Conservation (phyloP, 192 early-diverging fungal genomes). For the Coemansia sp. region DNA sequence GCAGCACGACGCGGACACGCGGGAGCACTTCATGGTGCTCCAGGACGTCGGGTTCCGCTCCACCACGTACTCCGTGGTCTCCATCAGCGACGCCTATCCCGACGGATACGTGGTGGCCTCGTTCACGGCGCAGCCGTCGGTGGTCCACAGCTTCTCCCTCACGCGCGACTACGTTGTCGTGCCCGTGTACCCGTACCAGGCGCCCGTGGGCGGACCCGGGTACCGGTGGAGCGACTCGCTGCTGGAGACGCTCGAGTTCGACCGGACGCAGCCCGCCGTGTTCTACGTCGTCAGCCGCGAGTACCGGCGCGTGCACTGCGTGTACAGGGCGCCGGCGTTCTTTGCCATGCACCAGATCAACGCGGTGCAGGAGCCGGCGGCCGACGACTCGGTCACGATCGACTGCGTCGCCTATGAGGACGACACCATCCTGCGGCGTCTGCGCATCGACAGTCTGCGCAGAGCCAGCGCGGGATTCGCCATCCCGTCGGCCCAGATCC, state of each 20-base stretch:
- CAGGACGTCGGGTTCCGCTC: slow-evolving; percentile 71
- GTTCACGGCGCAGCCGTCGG: slow-evolving; percentile 64
- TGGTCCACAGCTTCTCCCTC: slow-evolving; percentile 75
- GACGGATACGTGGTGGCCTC: slow-evolving; percentile 64
- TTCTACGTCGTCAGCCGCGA: slow-evolving; percentile 77
- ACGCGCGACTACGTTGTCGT: slow-evolving; percentile 74
- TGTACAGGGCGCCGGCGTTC: slow-evolving; percentile 64
- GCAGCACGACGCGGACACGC: slow-evolving; percentile 66
- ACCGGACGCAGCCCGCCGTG: slow-evolving; percentile 56
- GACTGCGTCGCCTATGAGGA: slow-evolving; percentile 68
- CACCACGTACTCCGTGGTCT: slow-evolving; percentile 68
- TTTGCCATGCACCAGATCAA: slow-evolving; percentile 74
- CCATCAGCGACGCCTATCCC: slow-evolving; percentile 62
- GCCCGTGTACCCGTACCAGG: slow-evolving; percentile 64
- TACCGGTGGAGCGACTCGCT: slow-evolving; percentile 72
- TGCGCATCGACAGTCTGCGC: slow-evolving; percentile 60
- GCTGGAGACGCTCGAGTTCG: slow-evolving; percentile 70
- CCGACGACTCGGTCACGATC: slow-evolving; percentile 58
- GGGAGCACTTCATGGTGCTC: slow-evolving; percentile 75
- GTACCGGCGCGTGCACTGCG: slow-evolving; percentile 64
- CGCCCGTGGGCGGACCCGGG: slow-evolving; percentile 62
- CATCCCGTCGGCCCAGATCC: slow-evolving; percentile 57
- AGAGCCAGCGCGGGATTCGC: slow-evolving; percentile 38
- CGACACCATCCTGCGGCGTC: slow-evolving; percentile 60
- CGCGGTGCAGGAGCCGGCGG: slow-evolving; percentile 65